Evolutionary conservation across 352 stramenopile genomes (phyloP).

Genomic region (Blastocystis sp.): DNA sequence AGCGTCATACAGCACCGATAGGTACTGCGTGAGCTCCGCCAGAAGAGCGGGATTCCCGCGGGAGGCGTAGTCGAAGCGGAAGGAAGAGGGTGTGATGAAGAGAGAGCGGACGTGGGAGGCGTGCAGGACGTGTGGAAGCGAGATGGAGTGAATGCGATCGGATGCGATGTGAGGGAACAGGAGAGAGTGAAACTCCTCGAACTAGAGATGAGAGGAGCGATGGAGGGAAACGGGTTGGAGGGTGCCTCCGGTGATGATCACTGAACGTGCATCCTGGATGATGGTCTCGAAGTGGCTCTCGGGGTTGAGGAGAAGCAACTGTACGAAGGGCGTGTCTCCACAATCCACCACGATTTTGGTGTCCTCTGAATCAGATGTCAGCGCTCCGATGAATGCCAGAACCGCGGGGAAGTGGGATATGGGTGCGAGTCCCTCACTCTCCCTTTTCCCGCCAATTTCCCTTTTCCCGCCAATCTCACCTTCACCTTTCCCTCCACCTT

Average conservation of each 20-base stretch:
- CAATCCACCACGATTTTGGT: constrained; percentile 52
- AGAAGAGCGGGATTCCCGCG: constrained; percentile 78
- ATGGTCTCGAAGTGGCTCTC: constrained; percentile 88
- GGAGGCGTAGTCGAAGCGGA: constrained; percentile 88
- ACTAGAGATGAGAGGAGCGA: neutral
- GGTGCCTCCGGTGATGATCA: constrained; percentile 94
- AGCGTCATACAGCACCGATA: constrained; percentile 76
- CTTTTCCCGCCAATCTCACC: too few relatives aligned
- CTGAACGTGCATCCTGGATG: constrained; percentile 85
- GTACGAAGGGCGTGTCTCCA: constrained; percentile 75
- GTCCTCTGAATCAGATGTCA: constrained; percentile 33
- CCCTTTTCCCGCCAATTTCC: constrained; percentile 40
- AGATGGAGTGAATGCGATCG: constrained; percentile 87
- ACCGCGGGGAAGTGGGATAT: constrained; percentile 42
- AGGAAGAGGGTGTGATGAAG: constrained; percentile 75
- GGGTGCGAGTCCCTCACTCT: constrained; percentile 72
- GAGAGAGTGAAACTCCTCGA: constrained; percentile 86
- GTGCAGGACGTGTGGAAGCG: constrained; percentile 95
- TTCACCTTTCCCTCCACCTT: constrained; percentile 73
- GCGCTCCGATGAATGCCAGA: constrained; percentile 43
- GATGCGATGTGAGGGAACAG: constrained; percentile 83
- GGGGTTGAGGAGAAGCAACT: constrained; percentile 92
- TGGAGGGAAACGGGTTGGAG: constrained; percentile 83
- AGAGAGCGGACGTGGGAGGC: constrained; percentile 82
- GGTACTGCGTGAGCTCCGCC: constrained; percentile 84